Percentiles rank a stretch among this genome's conserved stretches.
Conservation (phyloP, 768 basidiomycete species). For the Kockovaella imperatae region DNA sequence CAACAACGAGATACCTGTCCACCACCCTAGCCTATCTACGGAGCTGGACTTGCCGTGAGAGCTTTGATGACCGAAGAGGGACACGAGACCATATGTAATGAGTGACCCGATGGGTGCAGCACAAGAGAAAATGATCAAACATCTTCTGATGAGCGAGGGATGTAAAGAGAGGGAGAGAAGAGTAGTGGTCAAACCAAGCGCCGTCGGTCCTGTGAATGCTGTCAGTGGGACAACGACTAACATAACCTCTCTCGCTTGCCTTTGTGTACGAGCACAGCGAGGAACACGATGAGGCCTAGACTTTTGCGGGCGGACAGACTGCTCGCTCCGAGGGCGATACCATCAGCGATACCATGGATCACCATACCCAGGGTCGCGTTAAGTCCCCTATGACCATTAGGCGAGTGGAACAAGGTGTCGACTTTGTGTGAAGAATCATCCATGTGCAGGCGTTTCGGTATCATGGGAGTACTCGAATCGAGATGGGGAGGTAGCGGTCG, state of each 20-base stretch:
- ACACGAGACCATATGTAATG: slow-evolving; percentile 62
- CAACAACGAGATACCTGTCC: slow-evolving; percentile 70
- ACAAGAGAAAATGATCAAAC: slow-evolving; percentile 68
- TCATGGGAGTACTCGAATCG: slow-evolving; percentile 27
- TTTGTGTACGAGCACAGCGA: slow-evolving; percentile 89
- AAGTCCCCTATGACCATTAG: slow-evolving; percentile 47
- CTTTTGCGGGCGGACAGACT: slow-evolving; percentile 43
- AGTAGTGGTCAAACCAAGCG: slow-evolving; percentile 77
- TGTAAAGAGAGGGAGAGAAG: slow-evolving; percentile 70
- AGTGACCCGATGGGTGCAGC: slow-evolving; percentile 80
- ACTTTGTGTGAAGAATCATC: slow-evolving; percentile 18
- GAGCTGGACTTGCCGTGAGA: slow-evolving; percentile 29
- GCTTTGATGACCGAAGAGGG: slow-evolving; percentile 31
- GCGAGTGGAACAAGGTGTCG: slow-evolving; percentile 5
- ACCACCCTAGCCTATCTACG: slow-evolving; percentile 47
- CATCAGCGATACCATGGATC: slow-evolving; percentile 83
- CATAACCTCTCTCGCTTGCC: slow-evolving; percentile 46
- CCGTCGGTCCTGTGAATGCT: slow-evolving; percentile 65
- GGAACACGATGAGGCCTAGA: slow-evolving; percentile 75
- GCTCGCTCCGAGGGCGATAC: slow-evolving; percentile 76
- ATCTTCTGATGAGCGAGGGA: slow-evolving; percentile 60
- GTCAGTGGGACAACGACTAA: slow-evolving; percentile 15
- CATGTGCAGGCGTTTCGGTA: slow-evolving; percentile 30
- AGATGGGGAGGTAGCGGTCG: slow-evolving; percentile 16
- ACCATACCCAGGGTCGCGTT: slow-evolving; percentile 72